Evolutionary conservation across 2,329 filamentous ascomycete genomes (phyloP).

Genomic region (Fusarium nurragi): DNA sequence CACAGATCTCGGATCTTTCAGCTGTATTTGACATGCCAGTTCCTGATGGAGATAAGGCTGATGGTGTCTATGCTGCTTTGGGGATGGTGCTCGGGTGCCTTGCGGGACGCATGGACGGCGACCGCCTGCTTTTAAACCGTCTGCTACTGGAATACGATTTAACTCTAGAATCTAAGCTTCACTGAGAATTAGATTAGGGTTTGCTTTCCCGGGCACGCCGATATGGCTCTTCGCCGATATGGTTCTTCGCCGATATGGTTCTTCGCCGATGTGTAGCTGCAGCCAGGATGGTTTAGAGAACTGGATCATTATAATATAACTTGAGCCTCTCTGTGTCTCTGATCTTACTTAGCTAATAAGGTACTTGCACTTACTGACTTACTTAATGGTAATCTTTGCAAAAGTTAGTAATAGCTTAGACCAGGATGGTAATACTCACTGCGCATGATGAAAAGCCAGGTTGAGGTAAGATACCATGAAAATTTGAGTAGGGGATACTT

Average conservation of each 20-base stretch:
- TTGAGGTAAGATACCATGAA: background rate
- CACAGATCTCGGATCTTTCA: background rate
- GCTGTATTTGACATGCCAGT: background rate
- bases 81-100: background rate
- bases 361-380: no score
- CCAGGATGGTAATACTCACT: background rate
- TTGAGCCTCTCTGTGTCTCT: no score
- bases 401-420: background rate
- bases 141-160: background rate
- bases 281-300: no score
- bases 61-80: background rate
- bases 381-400: no score
- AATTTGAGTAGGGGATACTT: background rate
- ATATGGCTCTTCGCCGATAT: no score
- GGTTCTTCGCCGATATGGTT: no score
- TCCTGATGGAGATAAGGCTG: background rate
- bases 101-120: background rate
- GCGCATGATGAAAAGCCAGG: background rate
- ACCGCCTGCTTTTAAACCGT: background rate
- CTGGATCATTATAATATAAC: no score
- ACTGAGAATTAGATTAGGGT: no score
- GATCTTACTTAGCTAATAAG: no score
- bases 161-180: background rate
- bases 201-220: no score
- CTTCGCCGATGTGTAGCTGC: no score